Evolutionary conservation across 2,329 filamentous ascomycete species (phyloP).

Genomic region (Monilinia fructicola): DNA sequence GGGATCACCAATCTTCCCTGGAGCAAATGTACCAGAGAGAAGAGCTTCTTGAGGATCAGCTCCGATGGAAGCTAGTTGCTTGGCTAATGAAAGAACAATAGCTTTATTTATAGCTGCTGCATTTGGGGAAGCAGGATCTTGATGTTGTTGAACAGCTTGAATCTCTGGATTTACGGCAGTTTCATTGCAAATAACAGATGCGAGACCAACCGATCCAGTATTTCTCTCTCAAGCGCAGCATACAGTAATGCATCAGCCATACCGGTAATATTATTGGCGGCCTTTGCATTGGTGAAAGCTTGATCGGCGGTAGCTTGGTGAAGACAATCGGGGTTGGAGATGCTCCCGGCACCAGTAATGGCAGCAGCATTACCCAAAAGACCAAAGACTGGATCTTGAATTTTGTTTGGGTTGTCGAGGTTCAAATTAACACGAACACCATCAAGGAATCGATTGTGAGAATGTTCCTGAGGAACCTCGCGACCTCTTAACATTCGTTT

Average conservation of each 20-base stretch:
- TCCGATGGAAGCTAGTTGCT: slow-evolving; percentile 59
- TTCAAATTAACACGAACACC: slow-evolving; percentile 47
- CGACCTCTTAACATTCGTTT: slow-evolving; percentile 42
- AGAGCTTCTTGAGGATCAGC: slow-evolving; percentile 62
- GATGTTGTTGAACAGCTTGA: slow-evolving; percentile 61
- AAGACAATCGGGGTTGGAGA: slow-evolving; percentile 56
- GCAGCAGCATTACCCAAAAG: slow-evolving; percentile 55
- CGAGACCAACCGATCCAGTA: slow-evolving; percentile 56
- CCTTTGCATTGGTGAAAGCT: slow-evolving; percentile 62
- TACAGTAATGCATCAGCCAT: slow-evolving; percentile 55
- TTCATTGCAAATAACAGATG: slow-evolving; percentile 56
- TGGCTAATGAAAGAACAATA: slow-evolving; percentile 58
- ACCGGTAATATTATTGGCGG: slow-evolving; percentile 51
- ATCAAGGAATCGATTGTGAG: slow-evolving; percentile 51
- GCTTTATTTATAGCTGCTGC: slow-evolving; percentile 60
- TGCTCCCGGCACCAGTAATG: slow-evolving; percentile 48
- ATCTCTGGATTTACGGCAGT: slow-evolving; percentile 66
- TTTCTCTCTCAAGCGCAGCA: slow-evolving; percentile 60
- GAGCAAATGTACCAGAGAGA: slow-evolving; percentile 59
- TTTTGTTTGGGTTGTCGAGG: slow-evolving; percentile 51
- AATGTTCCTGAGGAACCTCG: slow-evolving; percentile 59
- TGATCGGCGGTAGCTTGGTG: slow-evolving; percentile 59
- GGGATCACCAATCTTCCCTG: slow-evolving; percentile 50
- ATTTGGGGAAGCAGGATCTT: slow-evolving; percentile 62
- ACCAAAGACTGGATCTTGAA: slow-evolving; percentile 51